Evolutionary conservation across 768 basidiomycete genomes (phyloP).

Genomic region (Obba rivulosa): DNA sequence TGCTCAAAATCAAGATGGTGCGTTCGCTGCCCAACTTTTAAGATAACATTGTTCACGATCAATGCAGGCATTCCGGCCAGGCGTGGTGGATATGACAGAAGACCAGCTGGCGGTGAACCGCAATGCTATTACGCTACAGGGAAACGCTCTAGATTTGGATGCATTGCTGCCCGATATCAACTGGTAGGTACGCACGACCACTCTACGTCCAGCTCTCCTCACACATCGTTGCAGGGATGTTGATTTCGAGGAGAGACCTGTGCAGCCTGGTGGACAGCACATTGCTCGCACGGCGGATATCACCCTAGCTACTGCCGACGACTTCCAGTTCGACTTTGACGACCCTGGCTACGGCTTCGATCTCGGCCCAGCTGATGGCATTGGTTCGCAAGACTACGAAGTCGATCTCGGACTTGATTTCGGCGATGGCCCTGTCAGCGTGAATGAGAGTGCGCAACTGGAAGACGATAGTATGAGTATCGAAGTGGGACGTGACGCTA

Average conservation of each 20-base stretch:
- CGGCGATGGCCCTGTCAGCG: slow-evolving; percentile 49
- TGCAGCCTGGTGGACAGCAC: slow-evolving; percentile 67
- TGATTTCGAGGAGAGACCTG: slow-evolving; percentile 67
- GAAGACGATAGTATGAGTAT: slow-evolving; percentile 58
- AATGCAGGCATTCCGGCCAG: slow-evolving; percentile 85
- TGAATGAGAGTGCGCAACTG: slow-evolving; percentile 15
- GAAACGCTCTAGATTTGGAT: slow-evolving; percentile 73
- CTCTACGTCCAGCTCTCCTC: slow-evolving; percentile 5
- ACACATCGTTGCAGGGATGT: slow-evolving; percentile 52
- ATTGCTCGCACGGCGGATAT: slow-evolving; percentile 85
- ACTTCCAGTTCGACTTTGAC: slow-evolving; percentile 63
- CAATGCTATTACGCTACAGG: slow-evolving; percentile 84
- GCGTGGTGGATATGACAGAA: slow-evolving; percentile 93
- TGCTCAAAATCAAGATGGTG: slow-evolving; percentile 94
- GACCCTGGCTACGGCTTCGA: slow-evolving; percentile 63
- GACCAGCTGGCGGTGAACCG: slow-evolving; percentile 85
- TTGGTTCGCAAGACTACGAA: slow-evolving; percentile 82
- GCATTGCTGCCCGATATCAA: slow-evolving; percentile 75
- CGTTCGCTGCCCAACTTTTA: slow-evolving; percentile 1
- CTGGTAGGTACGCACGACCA: slow-evolving; percentile 43
- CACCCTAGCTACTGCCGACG: slow-evolving; percentile 74
- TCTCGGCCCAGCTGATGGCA: slow-evolving; percentile 73
- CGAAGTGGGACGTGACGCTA: slow-evolving; percentile 74
- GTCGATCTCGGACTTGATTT: slow-evolving; percentile 76
- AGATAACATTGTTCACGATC: background rate